Conservation (phyloP, 805 yeast species). For the Tetrapisispora iriomotensis region DNA sequence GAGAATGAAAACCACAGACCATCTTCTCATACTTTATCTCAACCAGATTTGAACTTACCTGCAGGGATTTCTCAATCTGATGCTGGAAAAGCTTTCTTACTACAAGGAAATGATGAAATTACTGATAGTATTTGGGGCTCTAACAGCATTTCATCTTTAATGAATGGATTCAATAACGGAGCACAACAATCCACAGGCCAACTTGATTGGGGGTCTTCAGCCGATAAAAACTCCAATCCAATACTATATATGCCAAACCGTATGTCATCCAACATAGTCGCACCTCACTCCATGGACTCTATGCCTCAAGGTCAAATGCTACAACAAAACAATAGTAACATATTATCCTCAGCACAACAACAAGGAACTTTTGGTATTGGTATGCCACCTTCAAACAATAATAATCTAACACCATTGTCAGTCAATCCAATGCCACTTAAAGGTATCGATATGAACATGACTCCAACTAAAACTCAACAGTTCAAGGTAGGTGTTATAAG, state of each 20-base stretch:
- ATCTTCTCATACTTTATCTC: neutral
- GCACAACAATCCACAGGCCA: constrained; percentile 26
- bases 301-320: constrained; percentile 1
- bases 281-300: constrained; percentile 5
- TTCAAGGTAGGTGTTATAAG: neutral
- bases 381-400: neutral
- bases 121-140: constrained; percentile 30
- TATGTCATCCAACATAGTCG: neutral
- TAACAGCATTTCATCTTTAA: constrained; percentile 19
- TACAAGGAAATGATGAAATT: constrained; percentile 32
- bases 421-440: neutral
- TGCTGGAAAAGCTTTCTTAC: constrained; percentile 33
- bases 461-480: neutral
- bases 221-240: constrained; percentile 11
- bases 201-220: constrained; percentile 21
- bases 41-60: neutral
- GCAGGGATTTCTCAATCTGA: constrained; percentile 18
- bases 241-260: constrained; percentile 9
- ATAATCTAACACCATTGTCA: neutral
- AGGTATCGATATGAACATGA: neutral
- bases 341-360: neutral
- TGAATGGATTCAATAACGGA: constrained; percentile 18
- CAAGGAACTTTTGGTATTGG: neutral
- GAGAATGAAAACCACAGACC: constrained; percentile 3
- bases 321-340: neutral